A percentile compares a stretch with the other conserved stretches of the same genome.
Evolutionary conservation across 2,329 filamentous ascomycete species (phyloP).

Genomic region (Monosporascus sp.): DNA sequence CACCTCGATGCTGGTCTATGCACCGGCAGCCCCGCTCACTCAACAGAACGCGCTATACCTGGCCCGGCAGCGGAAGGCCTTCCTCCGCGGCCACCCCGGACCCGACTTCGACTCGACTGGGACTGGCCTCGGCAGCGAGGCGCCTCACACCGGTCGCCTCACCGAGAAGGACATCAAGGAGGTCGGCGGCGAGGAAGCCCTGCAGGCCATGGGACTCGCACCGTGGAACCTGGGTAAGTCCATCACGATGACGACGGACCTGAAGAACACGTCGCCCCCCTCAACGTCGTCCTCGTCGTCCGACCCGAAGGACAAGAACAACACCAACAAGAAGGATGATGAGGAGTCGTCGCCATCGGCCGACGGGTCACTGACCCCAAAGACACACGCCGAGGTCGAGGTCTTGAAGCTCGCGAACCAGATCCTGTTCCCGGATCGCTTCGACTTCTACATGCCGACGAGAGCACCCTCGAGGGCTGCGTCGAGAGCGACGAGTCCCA

Average conservation of each 20-base stretch:
- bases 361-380: background rate
- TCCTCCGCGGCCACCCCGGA: slow-evolving; percentile 47
- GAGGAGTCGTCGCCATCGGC: slow-evolving; percentile 18
- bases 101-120: slow-evolving; percentile 53
- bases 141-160: slow-evolving; percentile 42
- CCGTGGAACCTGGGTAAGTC: slow-evolving; percentile 41
- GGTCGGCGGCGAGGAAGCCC: slow-evolving; percentile 43
- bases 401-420: slow-evolving; percentile 51
- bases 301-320: slow-evolving; percentile 12
- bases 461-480: slow-evolving; percentile 8
- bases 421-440: slow-evolving; percentile 50
- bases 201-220: slow-evolving; percentile 54
- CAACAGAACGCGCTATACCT: slow-evolving; percentile 55
- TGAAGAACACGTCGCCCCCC: slow-evolving; percentile 23
- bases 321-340: slow-evolving; percentile 15
- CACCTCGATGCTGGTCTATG: slow-evolving; percentile 48
- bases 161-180: slow-evolving; percentile 47
- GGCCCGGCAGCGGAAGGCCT: slow-evolving; percentile 52
- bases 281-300: slow-evolving; percentile 4
- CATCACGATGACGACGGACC: slow-evolving; percentile 2
- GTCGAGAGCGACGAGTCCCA: background rate
- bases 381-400: slow-evolving; percentile 42
- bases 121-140: slow-evolving; percentile 45
- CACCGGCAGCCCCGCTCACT: slow-evolving; percentile 50
- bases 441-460: slow-evolving; percentile 43